Conservation (phyloP, 345 rosid species). For the Bruguiera parviflora region DNA sequence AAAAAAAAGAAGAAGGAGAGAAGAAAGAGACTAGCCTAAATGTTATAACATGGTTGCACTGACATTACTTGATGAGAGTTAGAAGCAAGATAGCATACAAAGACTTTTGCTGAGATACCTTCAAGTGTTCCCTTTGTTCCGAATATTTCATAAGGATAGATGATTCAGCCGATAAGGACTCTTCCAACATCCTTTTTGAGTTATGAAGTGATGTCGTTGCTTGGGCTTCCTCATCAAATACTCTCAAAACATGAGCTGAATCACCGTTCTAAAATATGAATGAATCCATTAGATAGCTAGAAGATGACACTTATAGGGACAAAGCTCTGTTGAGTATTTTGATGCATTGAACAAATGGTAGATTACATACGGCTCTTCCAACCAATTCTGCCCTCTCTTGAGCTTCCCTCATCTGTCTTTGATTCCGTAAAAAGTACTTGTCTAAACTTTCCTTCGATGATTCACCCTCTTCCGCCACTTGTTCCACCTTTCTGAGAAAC, state of each 20-base stretch:
- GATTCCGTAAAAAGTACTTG: constrained; percentile 61
- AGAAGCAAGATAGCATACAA: neutral
- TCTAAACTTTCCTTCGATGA: constrained; percentile 73
- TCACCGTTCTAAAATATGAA: constrained; percentile 60
- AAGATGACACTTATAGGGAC: neutral
- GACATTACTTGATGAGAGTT: neutral
- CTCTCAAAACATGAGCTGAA: constrained; percentile 73
- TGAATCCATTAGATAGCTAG: neutral
- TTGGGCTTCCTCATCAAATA: constrained; percentile 88
- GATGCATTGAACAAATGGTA: neutral
- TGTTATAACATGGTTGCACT: too few relatives aligned
- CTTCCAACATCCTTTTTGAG: constrained; percentile 80
- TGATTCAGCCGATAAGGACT: constrained; percentile 70
- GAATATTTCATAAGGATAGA: constrained; percentile 83
- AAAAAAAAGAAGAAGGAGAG: too few relatives aligned
- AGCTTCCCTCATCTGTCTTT: constrained; percentile 63
- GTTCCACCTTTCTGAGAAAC: constrained; percentile 70
- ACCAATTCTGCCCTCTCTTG: constrained; percentile 87
- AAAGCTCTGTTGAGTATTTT: neutral
- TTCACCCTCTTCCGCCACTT: constrained; percentile 81
- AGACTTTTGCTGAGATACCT: constrained; percentile 42
- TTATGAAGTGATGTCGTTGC: constrained; percentile 81
- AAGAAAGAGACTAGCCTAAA: too few relatives aligned
- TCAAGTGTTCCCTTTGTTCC: constrained; percentile 85
- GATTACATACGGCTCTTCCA: constrained; percentile 57